Evolutionary conservation across 345 rosid genomes (phyloP).

Genomic region (Citrus glauca): DNA sequence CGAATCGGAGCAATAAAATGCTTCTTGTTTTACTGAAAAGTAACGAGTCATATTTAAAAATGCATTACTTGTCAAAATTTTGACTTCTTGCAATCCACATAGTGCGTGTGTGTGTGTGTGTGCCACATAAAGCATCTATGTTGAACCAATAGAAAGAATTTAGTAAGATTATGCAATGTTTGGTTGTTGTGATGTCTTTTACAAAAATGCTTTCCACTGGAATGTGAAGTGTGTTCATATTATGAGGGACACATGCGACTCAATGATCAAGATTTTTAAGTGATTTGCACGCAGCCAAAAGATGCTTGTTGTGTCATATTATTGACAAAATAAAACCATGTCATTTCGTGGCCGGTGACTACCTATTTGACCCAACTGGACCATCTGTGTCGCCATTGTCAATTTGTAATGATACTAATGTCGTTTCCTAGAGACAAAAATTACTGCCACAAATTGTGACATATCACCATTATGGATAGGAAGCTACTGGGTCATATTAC

Average conservation of each 20-base stretch:
- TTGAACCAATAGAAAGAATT: neutral
- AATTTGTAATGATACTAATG: neutral
- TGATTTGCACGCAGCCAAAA: neutral
- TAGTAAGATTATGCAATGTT: neutral
- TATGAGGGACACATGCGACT: conserved; percentile 10
- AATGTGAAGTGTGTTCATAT: neutral
- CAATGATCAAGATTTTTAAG: conserved; percentile 1
- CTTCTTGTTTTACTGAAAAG: no score
- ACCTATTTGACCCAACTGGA: conserved; percentile 16
- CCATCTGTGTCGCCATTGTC: neutral
- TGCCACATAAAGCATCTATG: neutral
- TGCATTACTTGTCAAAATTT: neutral
- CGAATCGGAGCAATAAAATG: no score
- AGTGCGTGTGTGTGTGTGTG: no score
- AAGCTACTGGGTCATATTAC: no score
- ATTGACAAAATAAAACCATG: conserved; percentile 11
- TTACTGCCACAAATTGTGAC: neutral
- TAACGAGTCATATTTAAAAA: no score
- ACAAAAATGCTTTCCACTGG: conserved; percentile 1
- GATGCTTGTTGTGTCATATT: neutral
- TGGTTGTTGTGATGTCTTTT: neutral
- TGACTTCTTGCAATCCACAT: no score
- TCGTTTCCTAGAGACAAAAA: neutral
- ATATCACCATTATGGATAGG: no score
- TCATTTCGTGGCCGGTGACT: conserved; percentile 18